These are phyloP conservation scores for Boletus rubropictus DNA, from an alignment of 768 basidiomycete species.

Conservation along the genomic window DNA sequence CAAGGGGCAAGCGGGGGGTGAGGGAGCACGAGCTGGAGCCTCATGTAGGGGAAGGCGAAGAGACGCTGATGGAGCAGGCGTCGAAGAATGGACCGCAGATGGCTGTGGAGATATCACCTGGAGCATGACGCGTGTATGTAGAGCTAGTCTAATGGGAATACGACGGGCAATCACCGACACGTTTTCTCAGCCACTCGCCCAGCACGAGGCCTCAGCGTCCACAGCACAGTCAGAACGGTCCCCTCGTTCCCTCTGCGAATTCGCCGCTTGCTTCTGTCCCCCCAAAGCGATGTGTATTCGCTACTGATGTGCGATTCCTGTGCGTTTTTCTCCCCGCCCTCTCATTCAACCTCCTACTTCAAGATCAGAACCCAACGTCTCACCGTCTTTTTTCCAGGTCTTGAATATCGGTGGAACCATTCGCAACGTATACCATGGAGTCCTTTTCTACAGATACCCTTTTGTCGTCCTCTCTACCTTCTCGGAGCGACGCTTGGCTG, in stretches of 20 bases:
- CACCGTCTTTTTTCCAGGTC: constrained; percentile 19
- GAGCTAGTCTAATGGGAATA: constrained; percentile 17
- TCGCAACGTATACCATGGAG: constrained; percentile 29
- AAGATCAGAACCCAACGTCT: background rate
- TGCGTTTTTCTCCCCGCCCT: constrained; percentile 7
- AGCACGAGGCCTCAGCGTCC: constrained; percentile 28
- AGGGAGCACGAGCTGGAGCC: constrained; percentile 59
- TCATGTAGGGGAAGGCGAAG: constrained; percentile 48
- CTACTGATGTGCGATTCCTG: constrained; percentile 23
- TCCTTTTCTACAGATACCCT: constrained; percentile 27
- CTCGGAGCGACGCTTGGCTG: constrained; percentile 12
- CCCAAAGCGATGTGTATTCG: constrained; percentile 19
- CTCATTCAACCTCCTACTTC: background rate
- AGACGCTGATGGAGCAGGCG: constrained; percentile 39
- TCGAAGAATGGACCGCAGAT: constrained; percentile 2
- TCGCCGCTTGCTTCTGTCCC: constrained; percentile 5
- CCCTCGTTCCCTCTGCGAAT: constrained; percentile 4
- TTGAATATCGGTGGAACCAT: constrained; percentile 30
- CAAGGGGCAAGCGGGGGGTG: constrained; percentile 54
- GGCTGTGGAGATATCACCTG: background rate
- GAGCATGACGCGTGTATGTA: background rate
- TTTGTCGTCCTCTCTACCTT: constrained; percentile 12
- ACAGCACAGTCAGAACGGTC: constrained; percentile 10
- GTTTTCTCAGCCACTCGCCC: constrained; percentile 33
- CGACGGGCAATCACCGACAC: constrained; percentile 28